Base-by-base conservation (phyloP, 1,284 basidiomycete genomes). In the Sparassis latifolia region DNA sequence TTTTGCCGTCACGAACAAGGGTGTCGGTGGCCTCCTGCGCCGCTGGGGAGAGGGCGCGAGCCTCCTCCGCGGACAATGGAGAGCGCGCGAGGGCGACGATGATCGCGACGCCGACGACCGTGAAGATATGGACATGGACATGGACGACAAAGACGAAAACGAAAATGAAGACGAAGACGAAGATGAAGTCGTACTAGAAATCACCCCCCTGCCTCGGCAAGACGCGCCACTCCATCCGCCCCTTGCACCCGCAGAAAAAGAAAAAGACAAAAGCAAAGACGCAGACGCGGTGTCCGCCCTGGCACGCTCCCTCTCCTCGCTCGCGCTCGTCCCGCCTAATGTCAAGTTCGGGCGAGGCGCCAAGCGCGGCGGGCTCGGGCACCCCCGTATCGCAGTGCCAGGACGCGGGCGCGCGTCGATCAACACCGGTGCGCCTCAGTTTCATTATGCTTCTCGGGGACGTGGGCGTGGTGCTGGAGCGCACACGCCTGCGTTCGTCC, bases 1-100 rank as follows among this genome's bases (percentile, higher is more conserved):
- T 68, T 95, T 94, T 65, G 79, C 84, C 28, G 84, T 95, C 42
- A 92, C 89, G 6, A 91, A 92, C 66, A 91, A 89, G 65, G 92
- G 92, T 28, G 80, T 94, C 5, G 88, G 87, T 6, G 86, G 82
- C 1, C 68, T 90, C 27, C 64, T 90, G 52, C 78, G 78, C 62
- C 78, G 71, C 59, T 90, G 86, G 86, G 88, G 88, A 7, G 86
- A 87, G 55, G 88, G 87, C 7, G 88, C 79, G 5, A 89, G 86
- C 60, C 71, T 91, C 69, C 72, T 90, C 49, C 72, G 88, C 30
- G 77, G 77, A 31, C 71, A 78, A 47, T 91, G 88, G 88, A 86
- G 80, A 55, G 61, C 76, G 3, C 70, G 78, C 41, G 74, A 71
- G 44, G 50, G 29, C 10, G 55, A 51, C 40, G 61, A 65, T 3